Base-by-base conservation (phyloP, 495 filamentous ascomycete genomes). In the Hypomontagnella monticulosa region DNA sequence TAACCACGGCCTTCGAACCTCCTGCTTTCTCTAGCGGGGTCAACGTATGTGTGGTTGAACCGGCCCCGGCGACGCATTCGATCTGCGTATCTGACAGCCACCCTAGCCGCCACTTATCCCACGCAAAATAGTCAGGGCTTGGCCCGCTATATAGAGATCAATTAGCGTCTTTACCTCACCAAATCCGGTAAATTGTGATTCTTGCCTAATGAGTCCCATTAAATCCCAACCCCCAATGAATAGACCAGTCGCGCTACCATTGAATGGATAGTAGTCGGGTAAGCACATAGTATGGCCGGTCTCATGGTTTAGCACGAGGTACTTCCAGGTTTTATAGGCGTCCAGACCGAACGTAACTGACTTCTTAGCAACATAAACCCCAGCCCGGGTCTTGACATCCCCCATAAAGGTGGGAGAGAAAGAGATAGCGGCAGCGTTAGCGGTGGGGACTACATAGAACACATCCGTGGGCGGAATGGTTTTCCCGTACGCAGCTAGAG, bases 171-270 rank as follows among this genome's bases (percentile, higher is more conserved):
- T 46, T 36, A 38, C 4, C 6, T 2, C 4, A 4, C 0, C n/a
- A 38, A 18, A 8, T 11, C 30, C 8, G 0, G 4, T 0, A 3
- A 9, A 3, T 38, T 9, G 37, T 5, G 18, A n/a, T 50, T 53
- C 58, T 54, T 34, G 54, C 58, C 58, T 72, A 23, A 75, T 72
- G 12, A 72, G 66, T 8, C 71, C 73, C 73, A 75, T 75, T 43
- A 75, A 48, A 37, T 75, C 69, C 73, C 73, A 75, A 8, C 73
- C 69, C n/a, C 73, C 73, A 32, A 75, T 71, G 42, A 54, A 71
- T 14, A 67, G 42, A 1, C 69, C 73, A 0, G 73, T 73, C 16
- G 71, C 53, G 30, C 67, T 56, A 10, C 66, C 64, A 49, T 65
- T 56, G 7, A 68, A 38, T 7, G 73, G 71, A 46, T 75, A 75